phyloP scores from a whole-genome alignment of 1,139 yeast species.

The Yamadazyma diddensiae region DNA sequence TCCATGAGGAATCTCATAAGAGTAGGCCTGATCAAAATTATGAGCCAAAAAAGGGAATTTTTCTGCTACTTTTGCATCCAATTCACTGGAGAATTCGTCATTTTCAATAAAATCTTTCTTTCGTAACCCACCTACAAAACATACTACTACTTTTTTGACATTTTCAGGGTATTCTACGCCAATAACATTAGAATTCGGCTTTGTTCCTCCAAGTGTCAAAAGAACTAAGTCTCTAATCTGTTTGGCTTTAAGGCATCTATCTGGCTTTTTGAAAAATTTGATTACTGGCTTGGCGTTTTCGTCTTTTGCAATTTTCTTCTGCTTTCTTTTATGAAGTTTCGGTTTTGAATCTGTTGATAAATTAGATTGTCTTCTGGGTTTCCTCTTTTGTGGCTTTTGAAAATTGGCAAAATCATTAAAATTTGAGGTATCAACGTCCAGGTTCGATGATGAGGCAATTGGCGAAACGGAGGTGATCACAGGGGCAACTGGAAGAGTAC shows the following conservation, averaged over 20 bases:
- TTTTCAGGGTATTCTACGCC: slow-evolving; percentile 26
- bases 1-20: no score
- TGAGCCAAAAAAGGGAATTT: slow-evolving; percentile 8
- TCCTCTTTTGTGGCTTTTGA: background rate
- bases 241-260: no score
- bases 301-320: slow-evolving; percentile 28
- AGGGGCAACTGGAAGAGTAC: no score
- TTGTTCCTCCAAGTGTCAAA: no score
- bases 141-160: slow-evolving; percentile 51
- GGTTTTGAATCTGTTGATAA: background rate
- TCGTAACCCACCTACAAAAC: slow-evolving; percentile 63
- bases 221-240: no score
- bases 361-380: slow-evolving; percentile 1
- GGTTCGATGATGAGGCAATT: no score
- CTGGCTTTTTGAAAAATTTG: slow-evolving; percentile 27
- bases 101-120: slow-evolving; percentile 26
- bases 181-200: no score
- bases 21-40: background rate
- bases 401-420: background rate
- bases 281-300: slow-evolving; percentile 15
- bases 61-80: slow-evolving; percentile 4
- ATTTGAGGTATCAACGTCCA: no score
- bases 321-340: slow-evolving; percentile 3
- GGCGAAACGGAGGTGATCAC: no score
- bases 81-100: no score